Conservation (phyloP, 257 asterid species). For the Solanum sejunctum region DNA sequence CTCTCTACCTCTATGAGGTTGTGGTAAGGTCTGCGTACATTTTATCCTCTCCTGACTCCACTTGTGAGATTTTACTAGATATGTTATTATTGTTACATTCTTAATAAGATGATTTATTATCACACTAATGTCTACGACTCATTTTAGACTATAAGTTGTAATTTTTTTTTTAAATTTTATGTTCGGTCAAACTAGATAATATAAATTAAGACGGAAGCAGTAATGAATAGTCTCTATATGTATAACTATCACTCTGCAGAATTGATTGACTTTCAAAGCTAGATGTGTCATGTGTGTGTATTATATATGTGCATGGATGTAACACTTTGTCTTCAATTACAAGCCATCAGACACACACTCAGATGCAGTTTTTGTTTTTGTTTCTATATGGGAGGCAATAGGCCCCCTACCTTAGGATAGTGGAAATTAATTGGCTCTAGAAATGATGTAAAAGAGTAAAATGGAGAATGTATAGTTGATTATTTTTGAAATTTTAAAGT, state of each 20-base stretch:
- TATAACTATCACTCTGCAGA: neutral
- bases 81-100: too few species aligned
- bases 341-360: neutral
- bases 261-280: neutral
- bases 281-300: neutral
- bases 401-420: neutral
- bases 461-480: neutral
- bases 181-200: fast-evolving
- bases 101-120: too few species aligned
- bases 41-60: too few species aligned
- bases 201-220: neutral
- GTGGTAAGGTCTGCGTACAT: too few species aligned
- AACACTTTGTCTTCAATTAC: neutral
- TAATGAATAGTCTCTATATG: too few species aligned
- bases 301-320: neutral
- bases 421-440: neutral
- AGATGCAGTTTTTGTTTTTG: neutral
- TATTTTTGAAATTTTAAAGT: neutral
- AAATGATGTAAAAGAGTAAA: neutral
- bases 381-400: neutral
- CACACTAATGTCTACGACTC: neutral
- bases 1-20: too few species aligned
- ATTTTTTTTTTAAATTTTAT: neutral
- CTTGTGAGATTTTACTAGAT: too few species aligned
- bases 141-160: too few species aligned